phyloP scores from a whole-genome alignment of 805 yeast genomes.

The Tetrapisispora fleetii region DNA sequence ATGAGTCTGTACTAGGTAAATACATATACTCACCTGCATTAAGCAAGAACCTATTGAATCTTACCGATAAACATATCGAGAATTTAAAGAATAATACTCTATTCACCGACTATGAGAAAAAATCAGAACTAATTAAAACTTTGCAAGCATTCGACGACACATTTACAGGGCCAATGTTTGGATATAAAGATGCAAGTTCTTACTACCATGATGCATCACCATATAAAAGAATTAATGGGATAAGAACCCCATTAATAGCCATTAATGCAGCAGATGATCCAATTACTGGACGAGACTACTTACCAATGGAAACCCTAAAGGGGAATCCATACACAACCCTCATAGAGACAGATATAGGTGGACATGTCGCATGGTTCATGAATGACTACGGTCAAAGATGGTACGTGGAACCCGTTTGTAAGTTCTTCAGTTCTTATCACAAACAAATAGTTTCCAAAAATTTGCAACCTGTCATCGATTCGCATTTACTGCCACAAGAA shows the following conservation, averaged over 20 bases:
- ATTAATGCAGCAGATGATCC: slow-evolving; percentile 72
- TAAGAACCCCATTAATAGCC: slow-evolving; percentile 54
- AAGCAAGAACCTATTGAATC: slow-evolving; percentile 36
- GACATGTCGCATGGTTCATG: slow-evolving; percentile 72
- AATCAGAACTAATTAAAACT: slow-evolving; percentile 21
- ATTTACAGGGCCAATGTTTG: slow-evolving; percentile 57
- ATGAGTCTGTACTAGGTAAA: slow-evolving; percentile 34
- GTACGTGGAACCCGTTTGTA: slow-evolving; percentile 46
- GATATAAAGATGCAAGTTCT: slow-evolving; percentile 51
- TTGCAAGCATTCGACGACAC: slow-evolving; percentile 52
- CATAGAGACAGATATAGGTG: slow-evolving; percentile 59
- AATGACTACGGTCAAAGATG: slow-evolving; percentile 52
- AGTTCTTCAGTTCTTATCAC: slow-evolving; percentile 32
- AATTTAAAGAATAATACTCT: slow-evolving; percentile 27
- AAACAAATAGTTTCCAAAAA: slow-evolving; percentile 20
- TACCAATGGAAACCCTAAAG: slow-evolving; percentile 47
- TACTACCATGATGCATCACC: slow-evolving; percentile 62
- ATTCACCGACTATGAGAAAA: slow-evolving; percentile 14
- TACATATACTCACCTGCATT: slow-evolving; percentile 41
- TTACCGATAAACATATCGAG: slow-evolving; percentile 36
- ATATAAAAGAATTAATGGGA: slow-evolving; percentile 36
- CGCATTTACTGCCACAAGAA: neutral
- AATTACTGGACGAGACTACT: slow-evolving; percentile 41
- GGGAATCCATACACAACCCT: slow-evolving; percentile 51
- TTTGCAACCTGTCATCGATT: slow-evolving; percentile 7